Evolutionary conservation across 495 filamentous ascomycete species (phyloP), one percentile per base, ranked within the genome.

Genomic region (Hypoxylon crocopeplum): DNA sequence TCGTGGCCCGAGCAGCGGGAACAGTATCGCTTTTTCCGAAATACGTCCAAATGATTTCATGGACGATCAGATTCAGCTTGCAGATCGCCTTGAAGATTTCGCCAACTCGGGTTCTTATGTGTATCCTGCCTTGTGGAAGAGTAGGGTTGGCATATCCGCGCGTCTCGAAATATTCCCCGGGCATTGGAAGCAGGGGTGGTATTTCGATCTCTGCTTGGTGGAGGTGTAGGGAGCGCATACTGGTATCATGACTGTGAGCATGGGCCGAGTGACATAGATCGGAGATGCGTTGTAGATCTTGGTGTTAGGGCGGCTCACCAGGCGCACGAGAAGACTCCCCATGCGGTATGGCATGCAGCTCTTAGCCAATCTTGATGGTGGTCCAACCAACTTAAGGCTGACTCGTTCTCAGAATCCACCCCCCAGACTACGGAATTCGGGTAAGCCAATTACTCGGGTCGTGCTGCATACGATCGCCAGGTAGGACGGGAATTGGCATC

Each of bases 281-380:
- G 36, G 44, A 34, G 30, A 38, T 24, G 13, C 7, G 8, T 15
- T 24, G 12, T 10, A 20, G 11, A 38, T 56, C 32, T 36, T 45
- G 16, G 46, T 25, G 17, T 32, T 17, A 51, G 38, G 27, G 11
- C 5, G 17, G 53, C 64, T 55, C 8, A 68, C 64, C 59, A 59
- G 24, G 45, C 64, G 29, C 50, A 68, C 7, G 56, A 56, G 47
- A 68, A 68, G 8, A 64, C 53, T 7, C 64, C 64, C 64, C 64
- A 68, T 27, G 64, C 55, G 34, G 64, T 68, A 48, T 64, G 57
- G 25, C 53, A 54, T 19, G 64, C 64, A 39, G 64, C 60, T 37
- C 59, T 59, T 17, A 55, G 48, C 64, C 64, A 68, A 34, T 60
- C 56, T 48, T 54, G 36, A 32, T 68, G 60, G 21, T 54, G 42